Evolutionary conservation across 1,284 basidiomycete species (phyloP), one percentile per base, ranked within the genome.

Genomic region (Malassezia equina): DNA sequence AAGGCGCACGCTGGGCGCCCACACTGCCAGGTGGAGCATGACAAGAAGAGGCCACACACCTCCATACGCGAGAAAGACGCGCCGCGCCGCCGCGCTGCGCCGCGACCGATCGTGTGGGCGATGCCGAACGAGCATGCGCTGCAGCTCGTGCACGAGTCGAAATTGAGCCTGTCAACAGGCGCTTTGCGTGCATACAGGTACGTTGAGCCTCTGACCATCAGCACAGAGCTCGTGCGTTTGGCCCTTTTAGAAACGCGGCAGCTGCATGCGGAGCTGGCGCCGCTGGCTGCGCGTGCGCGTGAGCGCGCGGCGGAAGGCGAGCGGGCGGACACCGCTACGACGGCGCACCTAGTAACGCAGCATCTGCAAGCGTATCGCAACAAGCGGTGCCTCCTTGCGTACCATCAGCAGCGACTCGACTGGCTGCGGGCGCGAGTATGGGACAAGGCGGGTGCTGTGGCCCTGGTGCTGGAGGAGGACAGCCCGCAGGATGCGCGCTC

Each of bases 371-470:
- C 91, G 59, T 80, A 84, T 42, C 82, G 90, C 61, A 94, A 95
- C 79, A 93, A 94, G 75, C 85, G 93, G 13, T 90, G 88, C 71
- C 80, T 96, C 7, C 81, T 95, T 32, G 89, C 89, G 1, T 98
- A 96, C 77, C 88, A 95, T 73, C 78, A 82, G 27, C 85, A 88
- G 72, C 82, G 93, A 28, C 76, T 89, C 39, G 85, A 88, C 66
- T 83, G 83, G 54, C 81, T 96, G 51, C 82, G 84, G 62, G 83
- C 86, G 66, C 80, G 87, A 76, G 93, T 88, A 76, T 95, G 91
- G 90, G 78, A 82, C n/a, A 82, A 83, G 12, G 90, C 89, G n/a
- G 90, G 88, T n/a, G 85, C 87, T 2, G 77, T 94, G 2, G 85
- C 87, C 0, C 85, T 88, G 59, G 80, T 93, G n/a, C 81, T 95